These are phyloP conservation scores for Acacia crassicarpa DNA, from an alignment of 306 rosid species.

Conservation along the genomic window DNA sequence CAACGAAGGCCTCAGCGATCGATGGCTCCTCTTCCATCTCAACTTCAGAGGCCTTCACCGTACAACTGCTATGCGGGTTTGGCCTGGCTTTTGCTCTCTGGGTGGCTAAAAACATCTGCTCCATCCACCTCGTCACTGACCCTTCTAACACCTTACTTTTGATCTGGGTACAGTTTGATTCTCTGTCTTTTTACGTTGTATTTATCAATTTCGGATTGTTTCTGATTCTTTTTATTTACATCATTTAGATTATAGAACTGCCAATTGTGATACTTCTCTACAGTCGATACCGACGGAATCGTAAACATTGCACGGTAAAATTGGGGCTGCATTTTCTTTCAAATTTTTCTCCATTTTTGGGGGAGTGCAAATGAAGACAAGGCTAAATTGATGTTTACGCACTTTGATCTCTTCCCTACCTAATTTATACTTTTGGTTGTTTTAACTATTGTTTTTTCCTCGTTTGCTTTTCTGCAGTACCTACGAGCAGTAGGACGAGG, in stretches of 20 bases:
- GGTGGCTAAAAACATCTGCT: constrained; percentile 23
- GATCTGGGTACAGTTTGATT: constrained; percentile 39
- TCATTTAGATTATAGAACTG: constrained; percentile 37
- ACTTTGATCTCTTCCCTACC: neutral
- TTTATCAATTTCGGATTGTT: neutral
- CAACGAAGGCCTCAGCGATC: neutral
- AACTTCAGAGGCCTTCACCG: constrained; percentile 24
- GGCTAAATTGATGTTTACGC: neutral
- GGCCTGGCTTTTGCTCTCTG: constrained; percentile 32
- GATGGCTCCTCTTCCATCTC: constrained; percentile 15
- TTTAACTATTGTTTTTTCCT: neutral
- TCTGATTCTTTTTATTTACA: constrained; percentile 4
- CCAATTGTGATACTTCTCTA: constrained; percentile 40
- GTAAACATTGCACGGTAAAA: constrained; percentile 36
- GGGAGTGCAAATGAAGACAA: neutral
- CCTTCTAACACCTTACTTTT: constrained; percentile 45
- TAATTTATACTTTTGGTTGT: neutral
- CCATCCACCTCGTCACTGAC: constrained; percentile 32
- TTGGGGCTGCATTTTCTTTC: neutral
- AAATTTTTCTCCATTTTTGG: neutral
- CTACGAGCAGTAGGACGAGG: constrained; percentile 80
- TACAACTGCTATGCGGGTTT: constrained; percentile 15
- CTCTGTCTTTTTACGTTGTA: neutral
- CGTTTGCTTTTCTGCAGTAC: constrained; percentile 47
- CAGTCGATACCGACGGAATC: constrained; percentile 40